phyloP scores from a whole-genome alignment of 2,329 filamentous ascomycete species.

The Calonectria fujianensis region DNA sequence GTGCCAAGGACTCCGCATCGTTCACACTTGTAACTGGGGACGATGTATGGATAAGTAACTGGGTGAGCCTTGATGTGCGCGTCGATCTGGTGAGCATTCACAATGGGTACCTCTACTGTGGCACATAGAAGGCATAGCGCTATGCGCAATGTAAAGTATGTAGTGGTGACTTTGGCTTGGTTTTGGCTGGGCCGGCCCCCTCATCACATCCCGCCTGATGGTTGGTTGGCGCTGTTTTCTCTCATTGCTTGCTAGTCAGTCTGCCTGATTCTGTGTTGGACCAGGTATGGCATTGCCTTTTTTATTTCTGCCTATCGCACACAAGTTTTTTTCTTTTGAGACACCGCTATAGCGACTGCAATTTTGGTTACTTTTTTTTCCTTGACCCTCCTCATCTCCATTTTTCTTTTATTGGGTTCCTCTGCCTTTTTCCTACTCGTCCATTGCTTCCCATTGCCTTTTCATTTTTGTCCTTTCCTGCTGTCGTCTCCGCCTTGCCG shows the following conservation, averaged over 20 bases:
- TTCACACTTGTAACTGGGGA: neutral
- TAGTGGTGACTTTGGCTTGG: slow-evolving; percentile 1
- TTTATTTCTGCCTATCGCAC: slow-evolving; percentile 43
- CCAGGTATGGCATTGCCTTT: slow-evolving; percentile 3
- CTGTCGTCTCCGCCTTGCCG: slow-evolving; percentile 29
- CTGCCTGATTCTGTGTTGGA: slow-evolving; percentile 18
- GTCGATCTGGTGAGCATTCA: slow-evolving; percentile 16
- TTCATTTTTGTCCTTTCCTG: slow-evolving; percentile 40
- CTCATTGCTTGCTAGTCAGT: slow-evolving; percentile 5
- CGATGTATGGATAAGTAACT: neutral
- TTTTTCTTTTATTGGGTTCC: slow-evolving; percentile 51
- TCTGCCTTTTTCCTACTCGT: slow-evolving; percentile 44
- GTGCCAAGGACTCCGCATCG: neutral
- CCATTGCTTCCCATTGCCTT: slow-evolving; percentile 33
- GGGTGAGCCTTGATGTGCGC: neutral
- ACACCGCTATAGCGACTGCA: slow-evolving; percentile 49
- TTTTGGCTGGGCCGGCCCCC: slow-evolving; percentile 16
- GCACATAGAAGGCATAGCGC: neutral
- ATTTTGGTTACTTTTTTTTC: slow-evolving; percentile 48
- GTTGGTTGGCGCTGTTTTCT: slow-evolving; percentile 24
- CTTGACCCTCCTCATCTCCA: slow-evolving; percentile 41
- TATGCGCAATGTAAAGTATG: neutral
- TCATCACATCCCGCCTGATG: slow-evolving; percentile 14
- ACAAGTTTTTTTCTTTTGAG: slow-evolving; percentile 34
- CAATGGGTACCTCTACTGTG: slow-evolving; percentile 10